Percentiles rank a stretch among this genome's conserved stretches.
These are phyloP conservation scores for Tylopilus vinaceipallidus DNA, from an alignment of 768 basidiomycete genomes.

Conservation along the genomic window DNA sequence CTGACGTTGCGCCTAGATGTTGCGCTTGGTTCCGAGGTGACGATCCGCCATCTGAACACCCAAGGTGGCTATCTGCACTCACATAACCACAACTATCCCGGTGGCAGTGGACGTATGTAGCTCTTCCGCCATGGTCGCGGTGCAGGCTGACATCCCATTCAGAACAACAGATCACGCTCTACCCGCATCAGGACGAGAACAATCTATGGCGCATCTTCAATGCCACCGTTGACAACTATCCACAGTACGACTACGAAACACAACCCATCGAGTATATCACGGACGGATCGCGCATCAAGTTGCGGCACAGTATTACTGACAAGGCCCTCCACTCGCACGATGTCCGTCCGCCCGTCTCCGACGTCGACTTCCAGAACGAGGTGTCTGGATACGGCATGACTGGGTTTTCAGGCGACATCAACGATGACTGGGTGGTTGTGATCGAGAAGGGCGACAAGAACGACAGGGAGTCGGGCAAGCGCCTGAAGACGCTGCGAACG, in stretches of 20 bases:
- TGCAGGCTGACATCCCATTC: constrained; percentile 1
- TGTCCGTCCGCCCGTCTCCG: constrained; percentile 88
- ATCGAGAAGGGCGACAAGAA: constrained; percentile 66
- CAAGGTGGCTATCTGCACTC: constrained; percentile 99
- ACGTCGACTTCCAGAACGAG: constrained; percentile 99
- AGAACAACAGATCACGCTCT: constrained; percentile 99
- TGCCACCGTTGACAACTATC: constrained; percentile 49
- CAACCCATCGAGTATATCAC: constrained; percentile 62
- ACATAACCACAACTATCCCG: constrained; percentile 85
- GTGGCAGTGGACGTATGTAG: constrained; percentile 81
- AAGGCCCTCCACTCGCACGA: constrained; percentile 96
- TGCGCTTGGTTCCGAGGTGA: constrained; percentile 76
- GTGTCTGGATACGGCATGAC: constrained; percentile 91
- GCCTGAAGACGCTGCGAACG: constrained; percentile 77
- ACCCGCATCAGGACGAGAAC: constrained; percentile 97
- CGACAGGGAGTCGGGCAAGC: constrained; percentile 65
- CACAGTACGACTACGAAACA: constrained; percentile 47
- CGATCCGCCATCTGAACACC: constrained; percentile 90
- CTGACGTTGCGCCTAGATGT: constrained; percentile 54
- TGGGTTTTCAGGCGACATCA: constrained; percentile 83
- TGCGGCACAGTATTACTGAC: constrained; percentile 76
- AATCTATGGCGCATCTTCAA: constrained; percentile 90
- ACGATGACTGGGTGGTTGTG: constrained; percentile 92
- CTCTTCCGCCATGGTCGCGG: not conserved
- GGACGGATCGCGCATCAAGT: constrained; percentile 68